These are phyloP conservation scores for Solanum pimpinellifolium DNA, from an alignment of 257 asterid genomes.

Conservation along the genomic window DNA sequence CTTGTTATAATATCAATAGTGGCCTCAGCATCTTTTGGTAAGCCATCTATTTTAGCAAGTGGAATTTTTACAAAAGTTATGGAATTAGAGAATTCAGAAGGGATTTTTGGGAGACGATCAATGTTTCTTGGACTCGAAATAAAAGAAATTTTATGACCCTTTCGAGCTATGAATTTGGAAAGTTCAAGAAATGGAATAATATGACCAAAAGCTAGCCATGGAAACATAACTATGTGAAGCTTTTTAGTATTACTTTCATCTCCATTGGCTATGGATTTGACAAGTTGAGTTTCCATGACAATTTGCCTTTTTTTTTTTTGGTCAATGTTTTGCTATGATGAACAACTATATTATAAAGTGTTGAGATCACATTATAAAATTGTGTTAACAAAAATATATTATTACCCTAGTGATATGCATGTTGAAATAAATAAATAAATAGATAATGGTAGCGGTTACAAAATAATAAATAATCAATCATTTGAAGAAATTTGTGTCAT, in stretches of 20 bases:
- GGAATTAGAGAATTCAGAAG: conserved; percentile 12
- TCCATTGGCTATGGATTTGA: conserved; percentile 16
- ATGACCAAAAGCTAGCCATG: conserved; percentile 70
- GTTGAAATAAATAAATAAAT: too few species aligned
- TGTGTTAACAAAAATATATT: background rate
- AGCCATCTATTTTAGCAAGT: conserved; percentile 11
- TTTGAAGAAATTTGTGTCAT: too few species aligned
- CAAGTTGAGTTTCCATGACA: conserved; percentile 40
- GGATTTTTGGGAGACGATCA: conserved; percentile 43
- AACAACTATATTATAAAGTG: background rate
- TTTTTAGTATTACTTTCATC: conserved; percentile 57
- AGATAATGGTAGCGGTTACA: too few species aligned
- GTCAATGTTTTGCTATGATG: background rate
- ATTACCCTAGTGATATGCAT: background rate
- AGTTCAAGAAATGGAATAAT: conserved; percentile 38
- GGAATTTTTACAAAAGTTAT: conserved; percentile 27
- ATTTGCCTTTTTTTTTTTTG: background rate
- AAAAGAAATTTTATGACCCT: conserved; percentile 41
- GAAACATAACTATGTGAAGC: conserved; percentile 50
- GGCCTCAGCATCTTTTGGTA: conserved; percentile 20
- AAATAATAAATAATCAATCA: too few species aligned
- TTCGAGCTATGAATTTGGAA: conserved; percentile 33
- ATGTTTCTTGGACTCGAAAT: conserved; percentile 45
- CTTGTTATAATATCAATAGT: conserved; percentile 11
- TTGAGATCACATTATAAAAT: background rate